A percentile compares a stretch with the other conserved stretches of the same genome.
Conservation (phyloP, 805 yeast genomes). For the Candida piceae region DNA sequence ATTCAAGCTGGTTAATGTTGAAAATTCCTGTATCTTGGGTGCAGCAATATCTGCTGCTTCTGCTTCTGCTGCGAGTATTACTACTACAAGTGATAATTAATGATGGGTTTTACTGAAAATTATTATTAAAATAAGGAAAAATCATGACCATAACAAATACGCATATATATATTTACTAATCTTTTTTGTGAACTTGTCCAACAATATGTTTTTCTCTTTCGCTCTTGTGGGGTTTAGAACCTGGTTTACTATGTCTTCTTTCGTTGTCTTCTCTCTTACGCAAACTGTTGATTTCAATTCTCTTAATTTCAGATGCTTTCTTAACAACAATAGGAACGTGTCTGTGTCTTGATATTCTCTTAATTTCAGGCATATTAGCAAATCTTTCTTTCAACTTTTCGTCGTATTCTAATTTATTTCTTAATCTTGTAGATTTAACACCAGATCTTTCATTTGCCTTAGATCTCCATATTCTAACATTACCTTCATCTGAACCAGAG, state of each 20-base stretch:
- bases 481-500: slow-evolving; percentile 95
- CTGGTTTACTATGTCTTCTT: slow-evolving; percentile 69
- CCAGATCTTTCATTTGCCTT: slow-evolving; percentile 79
- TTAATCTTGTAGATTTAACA: slow-evolving; percentile 73
- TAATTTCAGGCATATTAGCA: slow-evolving; percentile 95
- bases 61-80: too few relatives aligned
- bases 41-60: slow-evolving; percentile 46
- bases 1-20: slow-evolving; percentile 35
- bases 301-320: slow-evolving; percentile 84
- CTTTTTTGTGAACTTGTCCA: slow-evolving; percentile 63
- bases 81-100: background rate
- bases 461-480: slow-evolving; percentile 89
- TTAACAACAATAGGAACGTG: slow-evolving; percentile 85
- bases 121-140: background rate
- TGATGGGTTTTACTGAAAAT: too few relatives aligned
- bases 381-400: slow-evolving; percentile 86
- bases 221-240: slow-evolving; percentile 49
- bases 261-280: slow-evolving; percentile 81
- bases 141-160: background rate
- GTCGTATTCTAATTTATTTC: slow-evolving; percentile 84
- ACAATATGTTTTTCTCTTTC: slow-evolving; percentile 87
- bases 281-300: slow-evolving; percentile 63
- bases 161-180: background rate
- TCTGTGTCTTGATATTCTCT: slow-evolving; percentile 84
- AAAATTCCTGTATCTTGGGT: slow-evolving; percentile 46